A percentile compares a stretch with the other conserved stretches of the same genome.
phyloP scores from a whole-genome alignment of 495 filamentous ascomycete genomes.

The Xylaria palmicola region DNA sequence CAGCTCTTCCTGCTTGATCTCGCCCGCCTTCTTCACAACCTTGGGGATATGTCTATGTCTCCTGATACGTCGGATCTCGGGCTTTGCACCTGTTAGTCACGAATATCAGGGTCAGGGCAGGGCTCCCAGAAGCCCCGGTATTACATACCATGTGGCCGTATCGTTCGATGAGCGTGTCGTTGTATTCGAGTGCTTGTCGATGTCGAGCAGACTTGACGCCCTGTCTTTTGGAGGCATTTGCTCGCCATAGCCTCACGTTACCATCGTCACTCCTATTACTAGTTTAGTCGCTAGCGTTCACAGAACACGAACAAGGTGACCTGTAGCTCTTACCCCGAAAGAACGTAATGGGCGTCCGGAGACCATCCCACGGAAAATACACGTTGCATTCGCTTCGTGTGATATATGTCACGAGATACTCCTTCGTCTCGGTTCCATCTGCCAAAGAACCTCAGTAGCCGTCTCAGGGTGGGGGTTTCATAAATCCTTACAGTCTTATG shows the following conservation, averaged over 20 bases:
- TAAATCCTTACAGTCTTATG: conserved; percentile 59
- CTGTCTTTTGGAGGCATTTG: conserved; percentile 79
- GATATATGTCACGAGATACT: conserved; percentile 90
- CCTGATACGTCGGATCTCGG: conserved; percentile 86
- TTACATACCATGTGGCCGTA: conserved; percentile 75
- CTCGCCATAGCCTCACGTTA: conserved; percentile 88
- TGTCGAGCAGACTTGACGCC: conserved; percentile 83
- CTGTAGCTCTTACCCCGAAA: conserved; percentile 34
- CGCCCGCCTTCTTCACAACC: conserved; percentile 93
- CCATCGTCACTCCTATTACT: conserved; percentile 76
- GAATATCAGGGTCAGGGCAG: background rate
- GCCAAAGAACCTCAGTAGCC: conserved; percentile 25
- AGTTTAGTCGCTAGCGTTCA: background rate
- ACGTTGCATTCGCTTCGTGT: conserved; percentile 96
- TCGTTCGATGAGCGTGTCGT: conserved; percentile 75
- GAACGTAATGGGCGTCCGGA: conserved; percentile 82
- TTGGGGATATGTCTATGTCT: conserved; percentile 90
- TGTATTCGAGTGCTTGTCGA: conserved; percentile 86
- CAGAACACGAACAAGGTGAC: background rate
- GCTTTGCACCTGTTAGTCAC: conserved; percentile 35
- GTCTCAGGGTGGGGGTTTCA: conserved; percentile 59
- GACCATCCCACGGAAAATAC: conserved; percentile 87
- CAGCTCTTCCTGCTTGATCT: conserved; percentile 93
- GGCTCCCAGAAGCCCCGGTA: background rate
- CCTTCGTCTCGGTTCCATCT: conserved; percentile 73